phyloP scores from a whole-genome alignment of 148 eudicot species.

The Camellia japonica region DNA sequence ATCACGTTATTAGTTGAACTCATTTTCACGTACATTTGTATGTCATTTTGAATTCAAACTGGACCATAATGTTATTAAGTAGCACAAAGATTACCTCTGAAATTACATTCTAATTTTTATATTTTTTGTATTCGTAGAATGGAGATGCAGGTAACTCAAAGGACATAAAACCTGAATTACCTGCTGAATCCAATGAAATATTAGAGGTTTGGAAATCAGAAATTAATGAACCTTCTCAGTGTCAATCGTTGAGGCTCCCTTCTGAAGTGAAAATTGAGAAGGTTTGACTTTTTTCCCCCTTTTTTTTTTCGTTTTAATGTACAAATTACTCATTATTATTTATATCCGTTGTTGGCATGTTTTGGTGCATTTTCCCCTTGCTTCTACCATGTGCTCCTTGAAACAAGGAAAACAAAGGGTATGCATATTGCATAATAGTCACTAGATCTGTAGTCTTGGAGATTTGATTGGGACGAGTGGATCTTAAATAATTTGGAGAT shows the following conservation, averaged over 20 bases:
- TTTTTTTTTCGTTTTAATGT: not conserved
- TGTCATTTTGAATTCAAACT: not conserved
- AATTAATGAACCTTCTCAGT: conserved; percentile 35
- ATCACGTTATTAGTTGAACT: not conserved
- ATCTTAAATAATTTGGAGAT: too few species aligned
- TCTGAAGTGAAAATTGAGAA: conserved; percentile 29
- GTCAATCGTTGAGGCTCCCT: conserved; percentile 37
- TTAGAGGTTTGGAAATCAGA: conserved; percentile 34
- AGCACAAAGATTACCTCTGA: not conserved
- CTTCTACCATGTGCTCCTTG: not conserved
- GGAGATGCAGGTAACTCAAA: conserved; percentile 26
- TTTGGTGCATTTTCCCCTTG: not conserved
- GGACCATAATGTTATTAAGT: not conserved
- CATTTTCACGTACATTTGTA: not conserved
- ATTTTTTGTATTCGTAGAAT: conserved; percentile 21
- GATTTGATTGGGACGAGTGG: too few species aligned
- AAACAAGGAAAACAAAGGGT: not conserved
- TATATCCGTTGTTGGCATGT: not conserved
- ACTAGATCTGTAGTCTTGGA: too few species aligned
- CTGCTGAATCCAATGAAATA: conserved; percentile 31
- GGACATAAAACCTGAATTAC: conserved; percentile 30
- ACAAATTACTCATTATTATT: not conserved
- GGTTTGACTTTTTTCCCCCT: conserved; percentile 14
- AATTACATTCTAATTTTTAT: not conserved
- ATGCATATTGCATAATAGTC: not conserved